Percentiles rank a stretch among this genome's conserved stretches.
These are phyloP conservation scores for Ceriops tagal DNA, from an alignment of 345 rosid genomes.

Conservation along the genomic window DNA sequence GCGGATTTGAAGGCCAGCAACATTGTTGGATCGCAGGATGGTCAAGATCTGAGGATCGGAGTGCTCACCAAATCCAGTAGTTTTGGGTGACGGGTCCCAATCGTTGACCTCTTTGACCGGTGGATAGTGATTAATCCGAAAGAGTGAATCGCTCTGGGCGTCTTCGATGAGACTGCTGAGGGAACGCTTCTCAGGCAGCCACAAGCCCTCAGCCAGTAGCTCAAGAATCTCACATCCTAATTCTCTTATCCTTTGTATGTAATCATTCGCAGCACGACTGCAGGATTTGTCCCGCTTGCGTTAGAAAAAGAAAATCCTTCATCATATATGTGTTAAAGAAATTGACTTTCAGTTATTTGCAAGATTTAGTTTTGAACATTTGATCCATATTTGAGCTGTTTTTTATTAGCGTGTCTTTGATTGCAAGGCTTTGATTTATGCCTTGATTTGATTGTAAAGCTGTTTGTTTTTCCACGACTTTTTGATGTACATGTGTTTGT, in stretches of 20 bases:
- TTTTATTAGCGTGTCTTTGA: too few relatives aligned
- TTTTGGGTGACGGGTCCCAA: slow-evolving; percentile 24
- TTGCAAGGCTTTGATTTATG: neutral
- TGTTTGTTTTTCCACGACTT: neutral
- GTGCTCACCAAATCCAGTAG: slow-evolving; percentile 88
- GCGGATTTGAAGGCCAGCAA: slow-evolving; percentile 70
- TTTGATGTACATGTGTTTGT: neutral
- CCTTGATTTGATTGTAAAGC: neutral
- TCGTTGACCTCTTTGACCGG: slow-evolving; percentile 18
- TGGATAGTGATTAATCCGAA: slow-evolving; percentile 83
- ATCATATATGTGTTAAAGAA: too few relatives aligned
- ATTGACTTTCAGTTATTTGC: too few relatives aligned
- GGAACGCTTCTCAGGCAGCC: slow-evolving; percentile 39
- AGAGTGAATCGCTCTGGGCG: slow-evolving; percentile 59
- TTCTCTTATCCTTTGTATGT: slow-evolving; percentile 53
- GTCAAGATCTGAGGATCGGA: slow-evolving; percentile 93
- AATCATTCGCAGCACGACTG: slow-evolving; percentile 46
- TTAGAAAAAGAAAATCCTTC: neutral
- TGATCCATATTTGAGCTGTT: too few relatives aligned
- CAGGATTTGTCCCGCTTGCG: neutral
- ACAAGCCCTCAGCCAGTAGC: slow-evolving; percentile 65
- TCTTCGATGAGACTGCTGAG: slow-evolving; percentile 62
- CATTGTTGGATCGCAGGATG: slow-evolving; percentile 74
- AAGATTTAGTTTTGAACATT: too few relatives aligned
- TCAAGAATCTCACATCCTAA: slow-evolving; percentile 69